Base-by-base conservation (phyloP, 192 early-diverging fungal species). In the Cetraspora pellucida region DNA sequence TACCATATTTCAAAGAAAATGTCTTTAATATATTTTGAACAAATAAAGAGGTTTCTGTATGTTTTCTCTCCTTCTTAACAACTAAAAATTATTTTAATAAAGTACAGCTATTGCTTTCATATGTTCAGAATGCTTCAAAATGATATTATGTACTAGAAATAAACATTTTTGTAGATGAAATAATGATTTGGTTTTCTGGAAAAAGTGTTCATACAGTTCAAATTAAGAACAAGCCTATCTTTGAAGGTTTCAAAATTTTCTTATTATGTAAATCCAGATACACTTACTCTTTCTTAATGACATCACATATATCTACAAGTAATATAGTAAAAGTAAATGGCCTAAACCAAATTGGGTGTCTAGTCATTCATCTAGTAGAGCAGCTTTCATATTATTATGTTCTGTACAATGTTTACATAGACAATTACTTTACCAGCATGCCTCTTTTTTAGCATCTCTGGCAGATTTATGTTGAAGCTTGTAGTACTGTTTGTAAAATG, bases 181-280 rank as follows among this genome's bases (percentile, higher is more conserved):
- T 60, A 60, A 60, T 60, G 23, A 21, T 60, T 60, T n/a, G 23
- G n/a, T 60, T 60, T 60, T 60, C 59, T 60, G 28, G 28, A 3
- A 10, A n/a, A 60, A 60, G n/a, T 10, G 10, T 60, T n/a, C 10
- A 60, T 60, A 60, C 28, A 10, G 23, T 60, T 4, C n/a, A 10
- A 60, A 60, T 60, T 2, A 60, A 60, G 59, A 60, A 60, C 23
- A 60, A 60, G n/a, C 10, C 28, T 10, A 60, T n/a, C 1, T 21
- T n/a, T 3, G 31, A 37, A 5, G 5, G 31, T 37, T 37, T 37
- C 5, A 37, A 37, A 37, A 5, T 37, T 37, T 37, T 37, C 13
- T 65, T 3, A 6, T 1, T 65, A 10, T 65, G 17, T 65, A 17
- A 31, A 14, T 65, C 37, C 0, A 10, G 1, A 65, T 65, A 65